Evolutionary conservation across 495 filamentous ascomycete genomes (phyloP), one percentile per base, ranked within the genome.

Genomic region (Cryomyces minteri): DNA sequence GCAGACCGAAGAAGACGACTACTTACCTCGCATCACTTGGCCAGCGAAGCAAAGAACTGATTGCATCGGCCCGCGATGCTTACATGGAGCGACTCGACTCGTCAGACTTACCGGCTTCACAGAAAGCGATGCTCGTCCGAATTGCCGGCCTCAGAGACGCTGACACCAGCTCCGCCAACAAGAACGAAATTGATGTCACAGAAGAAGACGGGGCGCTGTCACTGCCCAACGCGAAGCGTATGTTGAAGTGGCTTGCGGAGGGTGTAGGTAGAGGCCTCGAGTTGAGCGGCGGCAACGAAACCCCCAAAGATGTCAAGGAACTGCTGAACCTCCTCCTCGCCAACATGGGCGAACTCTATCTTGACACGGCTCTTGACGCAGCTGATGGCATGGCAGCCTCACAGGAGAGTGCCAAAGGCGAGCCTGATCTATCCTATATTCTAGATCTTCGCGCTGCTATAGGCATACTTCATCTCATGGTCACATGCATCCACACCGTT

Each of bases 241-340:
- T 99, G 87, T 71, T 99, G 32, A 93, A 82, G 54, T 99, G 92
- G 92, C 69, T 99, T 30, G 90, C 92, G 31, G 92, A 99, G 64
- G 86, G 81, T 44, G 88, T 99, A 43, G 83, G 88, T n/a, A 69
- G 92, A 50, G 82, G 84, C 0, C 69, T 99, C 31, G 92, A 99
- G 57, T 69, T 99, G 38, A 83, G 80, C 32, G 80, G 82, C 25
- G 76, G 75, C 39, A 83, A 71, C 50, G 92, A 96, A 49, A 94
- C 85, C 7, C 85, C 90, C 30, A 96, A 90, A 61, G 92, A 99
- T 62, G 83, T 96, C 37, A 75, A 77, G n/a, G 77, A 83, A 47
- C 70, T 95, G 12, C 67, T 95, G 37, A 82, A 79, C 58, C 74
- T 96, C 6, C 74, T 99, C 1, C 71, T 95, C 28, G 74, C 77